A percentile compares a stretch with the other conserved stretches of the same genome.
phyloP scores from a whole-genome alignment of 192 early-diverging fungal species.

The Haplosporangium gracile region DNA sequence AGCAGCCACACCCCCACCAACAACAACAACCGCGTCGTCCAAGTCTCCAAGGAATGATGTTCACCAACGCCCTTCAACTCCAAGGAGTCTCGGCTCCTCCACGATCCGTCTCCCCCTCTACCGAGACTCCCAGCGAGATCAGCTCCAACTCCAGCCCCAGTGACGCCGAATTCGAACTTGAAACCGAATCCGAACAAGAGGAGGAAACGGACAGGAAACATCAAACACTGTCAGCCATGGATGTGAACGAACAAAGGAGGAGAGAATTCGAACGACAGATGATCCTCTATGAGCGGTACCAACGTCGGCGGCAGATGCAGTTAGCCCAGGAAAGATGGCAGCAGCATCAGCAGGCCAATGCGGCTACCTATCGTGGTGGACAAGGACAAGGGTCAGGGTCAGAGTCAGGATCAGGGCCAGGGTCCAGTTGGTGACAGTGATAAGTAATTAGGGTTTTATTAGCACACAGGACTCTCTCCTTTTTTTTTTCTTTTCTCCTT shows the following conservation, averaged over 20 bases:
- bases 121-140: neutral
- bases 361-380: too few relatives aligned
- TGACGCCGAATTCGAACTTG: neutral
- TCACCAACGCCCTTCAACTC: neutral
- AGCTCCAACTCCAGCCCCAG: neutral
- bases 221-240: neutral
- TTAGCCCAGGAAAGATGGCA: neutral
- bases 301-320: slow-evolving; percentile 1
- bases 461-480: too few relatives aligned
- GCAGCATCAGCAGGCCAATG: slow-evolving; percentile 2
- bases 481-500: too few relatives aligned
- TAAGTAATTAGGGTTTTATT: too few relatives aligned
- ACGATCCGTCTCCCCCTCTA: neutral
- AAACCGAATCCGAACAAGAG: neutral
- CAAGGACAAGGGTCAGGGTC: too few relatives aligned
- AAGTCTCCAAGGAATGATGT: neutral
- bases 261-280: slow-evolving; percentile 22
- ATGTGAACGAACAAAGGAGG: slow-evolving; percentile 2
- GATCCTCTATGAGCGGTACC: slow-evolving; percentile 19
- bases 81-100: neutral
- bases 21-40: slow-evolving; percentile 7
- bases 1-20: neutral
- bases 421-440: too few relatives aligned
- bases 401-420: neutral
- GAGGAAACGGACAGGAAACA: neutral